phyloP scores from a whole-genome alignment of 1,139 yeast species.

The Nakaseomyces bracarensis region DNA sequence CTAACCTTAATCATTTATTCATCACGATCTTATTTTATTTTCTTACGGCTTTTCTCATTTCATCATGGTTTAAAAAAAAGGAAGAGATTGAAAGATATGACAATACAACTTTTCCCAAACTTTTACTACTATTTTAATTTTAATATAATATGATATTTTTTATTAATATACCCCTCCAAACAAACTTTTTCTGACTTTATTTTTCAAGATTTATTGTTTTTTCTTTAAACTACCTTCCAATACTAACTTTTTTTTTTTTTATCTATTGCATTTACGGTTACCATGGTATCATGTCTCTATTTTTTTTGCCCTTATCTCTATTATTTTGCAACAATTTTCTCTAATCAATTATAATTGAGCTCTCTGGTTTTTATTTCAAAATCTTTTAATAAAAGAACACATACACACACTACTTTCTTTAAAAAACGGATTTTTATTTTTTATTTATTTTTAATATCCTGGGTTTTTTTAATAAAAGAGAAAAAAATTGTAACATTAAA shows the following conservation, averaged over 20 bases:
- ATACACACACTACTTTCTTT: conserved; percentile 7
- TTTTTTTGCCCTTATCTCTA: neutral
- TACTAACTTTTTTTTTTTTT: neutral
- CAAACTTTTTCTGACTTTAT: neutral
- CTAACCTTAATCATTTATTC: conserved; percentile 3
- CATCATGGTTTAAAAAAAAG: conserved; percentile 5
- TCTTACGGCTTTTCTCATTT: conserved; percentile 6
- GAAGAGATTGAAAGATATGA: neutral
- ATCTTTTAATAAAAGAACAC: conserved; percentile 6
- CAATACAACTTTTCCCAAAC: neutral
- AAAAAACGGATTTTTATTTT: neutral
- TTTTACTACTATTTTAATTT: conserved; percentile 3
- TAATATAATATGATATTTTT: conserved; percentile 4
- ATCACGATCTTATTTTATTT: conserved; percentile 6
- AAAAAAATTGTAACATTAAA: conserved; percentile 6
- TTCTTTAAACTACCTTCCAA: conserved; percentile 1
- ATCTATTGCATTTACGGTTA: neutral
- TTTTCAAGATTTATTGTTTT: neutral
- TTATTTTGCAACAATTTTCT: conserved; percentile 1
- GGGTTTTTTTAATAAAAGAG: conserved; percentile 5
- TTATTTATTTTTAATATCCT: conserved; percentile 1
- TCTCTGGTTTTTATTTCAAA: conserved; percentile 4
- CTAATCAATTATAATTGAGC: neutral
- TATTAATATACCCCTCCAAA: conserved; percentile 2
- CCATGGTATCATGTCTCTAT: neutral